Conservation (phyloP, 257 asterid genomes). For the Ocimum tenuiflorum region DNA sequence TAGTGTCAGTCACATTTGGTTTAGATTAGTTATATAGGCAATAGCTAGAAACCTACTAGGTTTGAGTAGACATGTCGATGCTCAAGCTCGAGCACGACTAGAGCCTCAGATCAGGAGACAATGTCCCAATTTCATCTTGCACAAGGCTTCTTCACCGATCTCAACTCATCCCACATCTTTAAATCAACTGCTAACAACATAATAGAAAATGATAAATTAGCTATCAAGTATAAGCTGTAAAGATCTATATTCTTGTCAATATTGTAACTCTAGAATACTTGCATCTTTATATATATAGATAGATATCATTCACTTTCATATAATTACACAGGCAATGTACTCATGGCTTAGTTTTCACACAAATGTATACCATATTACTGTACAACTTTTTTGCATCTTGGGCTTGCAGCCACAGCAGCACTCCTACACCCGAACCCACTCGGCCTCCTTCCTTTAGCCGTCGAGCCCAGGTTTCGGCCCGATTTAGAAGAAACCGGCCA, state of each 20-base stretch:
- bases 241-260: background rate
- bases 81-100: no score
- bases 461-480: constrained; percentile 22
- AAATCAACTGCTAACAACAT: no score
- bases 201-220: no score
- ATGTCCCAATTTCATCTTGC: no score
- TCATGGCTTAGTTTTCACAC: constrained; percentile 13
- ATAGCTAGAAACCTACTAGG: no score
- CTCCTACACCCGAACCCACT: constrained; percentile 41
- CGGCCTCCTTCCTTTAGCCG: constrained; percentile 41
- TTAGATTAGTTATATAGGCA: background rate
- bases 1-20: no score
- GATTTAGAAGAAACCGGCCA: constrained; percentile 53
- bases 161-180: no score
- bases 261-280: background rate
- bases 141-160: no score
- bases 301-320: constrained; percentile 19
- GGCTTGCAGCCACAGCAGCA: constrained; percentile 48
- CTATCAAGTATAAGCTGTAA: no score
- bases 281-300: constrained; percentile 21
- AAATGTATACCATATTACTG: constrained; percentile 10
- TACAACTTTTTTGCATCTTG: constrained; percentile 37
- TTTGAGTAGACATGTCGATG: no score
- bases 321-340: constrained; percentile 6
- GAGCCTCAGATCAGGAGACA: no score